A percentile compares a stretch with the other conserved stretches of the same genome.
Conservation (phyloP, 2,329 filamentous ascomycete genomes). For the Teratosphaeria epicoccoides region DNA sequence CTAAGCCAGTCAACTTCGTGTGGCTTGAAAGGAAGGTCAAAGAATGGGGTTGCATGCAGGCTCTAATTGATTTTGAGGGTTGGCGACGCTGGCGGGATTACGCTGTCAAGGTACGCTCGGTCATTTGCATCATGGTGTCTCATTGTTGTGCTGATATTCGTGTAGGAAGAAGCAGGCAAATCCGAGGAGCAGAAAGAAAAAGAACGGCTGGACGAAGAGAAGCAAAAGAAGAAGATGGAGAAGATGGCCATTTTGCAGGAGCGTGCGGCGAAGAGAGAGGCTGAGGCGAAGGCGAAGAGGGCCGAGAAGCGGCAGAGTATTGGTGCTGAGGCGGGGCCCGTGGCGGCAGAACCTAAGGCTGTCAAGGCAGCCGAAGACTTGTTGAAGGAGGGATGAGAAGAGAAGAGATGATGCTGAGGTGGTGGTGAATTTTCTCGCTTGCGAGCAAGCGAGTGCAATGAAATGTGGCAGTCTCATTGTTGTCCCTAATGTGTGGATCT, state of each 20-base stretch:
- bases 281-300: slow-evolving; percentile 18
- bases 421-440: background rate
- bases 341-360: background rate
- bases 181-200: slow-evolving; percentile 27
- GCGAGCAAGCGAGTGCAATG: background rate
- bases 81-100: slow-evolving; percentile 97
- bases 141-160: background rate
- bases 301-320: slow-evolving; percentile 8
- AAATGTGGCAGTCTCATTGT: too few species aligned
- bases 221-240: slow-evolving; percentile 22
- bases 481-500: background rate
- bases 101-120: slow-evolving; percentile 23
- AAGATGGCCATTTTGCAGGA: slow-evolving; percentile 23
- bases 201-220: slow-evolving; percentile 20
- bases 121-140: background rate
- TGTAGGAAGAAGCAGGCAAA: slow-evolving; percentile 14
- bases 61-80: slow-evolving; percentile 93
- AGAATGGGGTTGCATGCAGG: slow-evolving; percentile 99
- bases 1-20: slow-evolving; percentile 91
- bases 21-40: slow-evolving; percentile 97
- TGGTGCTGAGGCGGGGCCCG: background rate
- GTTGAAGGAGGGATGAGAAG: background rate
- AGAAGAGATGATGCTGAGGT: background rate
- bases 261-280: slow-evolving; percentile 14
- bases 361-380: background rate